Evolutionary conservation across 1,284 basidiomycete genomes (phyloP).

Genomic region (Microbotryum intermedium): DNA sequence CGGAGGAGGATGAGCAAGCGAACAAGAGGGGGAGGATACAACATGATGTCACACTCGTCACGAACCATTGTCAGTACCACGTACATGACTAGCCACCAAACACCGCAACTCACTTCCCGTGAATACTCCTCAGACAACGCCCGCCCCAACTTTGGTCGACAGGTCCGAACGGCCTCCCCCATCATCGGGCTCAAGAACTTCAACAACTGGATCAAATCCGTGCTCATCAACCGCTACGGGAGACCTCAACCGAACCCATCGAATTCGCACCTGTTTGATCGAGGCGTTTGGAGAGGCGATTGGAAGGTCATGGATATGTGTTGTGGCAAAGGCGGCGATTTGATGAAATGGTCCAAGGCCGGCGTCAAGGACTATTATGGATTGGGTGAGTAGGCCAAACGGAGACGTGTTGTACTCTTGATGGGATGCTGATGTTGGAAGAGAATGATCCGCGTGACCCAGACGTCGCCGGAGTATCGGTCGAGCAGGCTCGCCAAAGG

Average conservation of each 20-base stretch:
- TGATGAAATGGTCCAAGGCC: conserved; percentile 93
- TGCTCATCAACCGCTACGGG: conserved; percentile 73
- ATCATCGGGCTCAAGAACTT: conserved; percentile 95
- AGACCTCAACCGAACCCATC: conserved; percentile 29
- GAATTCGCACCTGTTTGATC: too few species aligned
- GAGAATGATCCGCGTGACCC: background rate
- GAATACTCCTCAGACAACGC: conserved; percentile 53
- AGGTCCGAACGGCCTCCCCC: conserved; percentile 76
- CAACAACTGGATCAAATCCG: conserved; percentile 99
- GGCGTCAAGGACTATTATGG: conserved; percentile 69
- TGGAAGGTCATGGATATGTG: conserved; percentile 90
- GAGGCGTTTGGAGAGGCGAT: background rate
- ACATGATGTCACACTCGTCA: conserved; percentile 17
- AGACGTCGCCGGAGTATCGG: conserved; percentile 86
- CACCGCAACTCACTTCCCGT: background rate
- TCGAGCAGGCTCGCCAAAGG: conserved; percentile 77
- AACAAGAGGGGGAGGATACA: conserved; percentile 5
- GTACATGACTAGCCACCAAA: too few species aligned
- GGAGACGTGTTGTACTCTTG: background rate
- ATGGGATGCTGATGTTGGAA: background rate
- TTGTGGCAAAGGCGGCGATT: conserved; percentile 95
- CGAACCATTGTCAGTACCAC: conserved; percentile 21
- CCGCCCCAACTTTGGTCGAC: conserved; percentile 79
- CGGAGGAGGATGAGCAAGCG: background rate
- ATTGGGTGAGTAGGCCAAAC: conserved; percentile 53